Percentiles rank a stretch among this genome's conserved stretches.
Conservation (phyloP, 208 protist species). For the Acanthamoeba sp. region DNA sequence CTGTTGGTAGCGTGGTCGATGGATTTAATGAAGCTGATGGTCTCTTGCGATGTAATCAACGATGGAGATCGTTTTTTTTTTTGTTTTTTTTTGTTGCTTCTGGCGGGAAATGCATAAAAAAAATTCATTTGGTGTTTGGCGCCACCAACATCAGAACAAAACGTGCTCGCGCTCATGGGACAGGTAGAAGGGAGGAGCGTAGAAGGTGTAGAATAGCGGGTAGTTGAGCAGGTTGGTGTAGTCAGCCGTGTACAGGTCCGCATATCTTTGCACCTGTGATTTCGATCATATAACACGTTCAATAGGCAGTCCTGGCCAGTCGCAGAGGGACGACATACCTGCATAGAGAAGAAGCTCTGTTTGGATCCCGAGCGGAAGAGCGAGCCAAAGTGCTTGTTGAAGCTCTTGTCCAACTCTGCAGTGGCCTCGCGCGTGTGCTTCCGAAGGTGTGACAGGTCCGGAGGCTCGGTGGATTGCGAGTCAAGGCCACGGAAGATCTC, state of each 20-base stretch:
- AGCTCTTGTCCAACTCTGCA: constrained; percentile 73
- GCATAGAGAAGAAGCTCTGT: constrained; percentile 80
- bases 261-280: constrained; percentile 77
- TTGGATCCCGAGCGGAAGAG: constrained; percentile 81
- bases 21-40: too few species aligned
- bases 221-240: constrained; percentile 83
- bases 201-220: constrained; percentile 83
- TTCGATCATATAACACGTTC: too few species aligned
- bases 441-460: constrained; percentile 75
- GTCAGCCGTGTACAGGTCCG: constrained; percentile 82
- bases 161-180: constrained; percentile 76
- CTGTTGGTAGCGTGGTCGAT: too few species aligned
- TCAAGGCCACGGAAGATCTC: constrained; percentile 80
- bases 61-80: too few species aligned
- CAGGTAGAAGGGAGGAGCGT: constrained; percentile 58
- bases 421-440: constrained; percentile 72
- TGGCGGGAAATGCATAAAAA: too few species aligned
- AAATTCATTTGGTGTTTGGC: too few species aligned
- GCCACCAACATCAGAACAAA: background rate
- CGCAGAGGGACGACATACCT: background rate
- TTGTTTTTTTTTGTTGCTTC: too few species aligned
- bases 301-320: background rate
- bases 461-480: constrained; percentile 70
- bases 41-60: too few species aligned
- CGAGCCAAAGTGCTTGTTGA: constrained; percentile 79